Base-by-base conservation (phyloP, 805 yeast genomes). In the Starmerella lactis-condensi region DNA sequence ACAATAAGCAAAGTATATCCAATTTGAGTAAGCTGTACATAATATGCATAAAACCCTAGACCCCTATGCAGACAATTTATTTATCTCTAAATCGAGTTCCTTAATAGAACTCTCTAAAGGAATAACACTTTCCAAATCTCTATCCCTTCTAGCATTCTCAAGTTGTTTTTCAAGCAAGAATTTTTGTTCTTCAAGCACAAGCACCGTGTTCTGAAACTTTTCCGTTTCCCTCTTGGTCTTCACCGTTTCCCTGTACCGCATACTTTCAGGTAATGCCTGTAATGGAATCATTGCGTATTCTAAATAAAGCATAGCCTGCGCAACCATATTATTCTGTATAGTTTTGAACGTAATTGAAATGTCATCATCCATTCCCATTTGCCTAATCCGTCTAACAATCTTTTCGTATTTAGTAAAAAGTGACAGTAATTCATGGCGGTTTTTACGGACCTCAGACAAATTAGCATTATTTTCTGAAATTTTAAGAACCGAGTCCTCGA, bases 131-230 rank as follows among this genome's bases (percentile, higher is more conserved):
- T 82, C 94, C 46, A 79, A 78, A 40, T 69, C 67, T 26, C 95
- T 56, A 31, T 65, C 69, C 40, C 61, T 63, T 37, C 72, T 76
- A 22, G 73, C 68, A 10, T 63, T 68, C 2, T 61, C 59, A 17
- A 77, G 64, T 65, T 74, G 67, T 11, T 68, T 62, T 35, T 69
- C 67, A 3, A 85, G 71, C 37, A 85, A 52, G 42, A 67, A 83
- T 42, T 63, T 61, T 45, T 83, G 96, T 48, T 83, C 96, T 37
- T 74, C 74, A 46, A 81, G 54, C 8, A 85, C 94, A 75, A 83
- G 76, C 35, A 83, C 54, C 40, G 75, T 73, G 41, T 81, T 40
- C 31, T 44, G 46, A 14, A 41, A 36, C 22, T 26, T 14, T 13
- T 24, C 22, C 1, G 38, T 41, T 22, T 32, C 40, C 32, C 26